phyloP scores from a whole-genome alignment of 106 monocot genomes.

The Apostasia ramifera region DNA sequence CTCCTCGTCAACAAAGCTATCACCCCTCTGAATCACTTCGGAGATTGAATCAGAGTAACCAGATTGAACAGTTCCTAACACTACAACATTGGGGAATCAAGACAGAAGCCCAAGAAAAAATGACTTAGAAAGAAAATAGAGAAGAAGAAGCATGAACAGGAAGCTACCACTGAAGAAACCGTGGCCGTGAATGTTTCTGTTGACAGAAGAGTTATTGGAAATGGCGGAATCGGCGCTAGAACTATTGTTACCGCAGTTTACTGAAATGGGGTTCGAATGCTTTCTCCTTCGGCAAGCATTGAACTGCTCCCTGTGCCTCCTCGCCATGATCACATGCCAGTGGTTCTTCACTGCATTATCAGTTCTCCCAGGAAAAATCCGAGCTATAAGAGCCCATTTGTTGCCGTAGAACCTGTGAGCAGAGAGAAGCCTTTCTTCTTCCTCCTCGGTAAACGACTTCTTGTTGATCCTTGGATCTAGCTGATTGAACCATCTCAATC shows the following conservation, averaged over 20 bases:
- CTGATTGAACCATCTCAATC: constrained; percentile 90
- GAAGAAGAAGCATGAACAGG: neutral
- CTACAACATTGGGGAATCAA: neutral
- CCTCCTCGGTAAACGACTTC: constrained; percentile 57
- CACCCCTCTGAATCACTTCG: constrained; percentile 4
- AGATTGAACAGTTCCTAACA: neutral
- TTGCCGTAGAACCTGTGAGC: constrained; percentile 68
- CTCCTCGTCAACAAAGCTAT: constrained; percentile 10
- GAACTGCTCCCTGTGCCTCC: constrained; percentile 52
- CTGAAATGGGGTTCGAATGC: neutral
- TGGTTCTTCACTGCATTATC: constrained; percentile 92
- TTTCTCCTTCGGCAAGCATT: constrained; percentile 38
- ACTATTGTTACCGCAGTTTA: constrained; percentile 10
- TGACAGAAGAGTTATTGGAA: constrained; percentile 31
- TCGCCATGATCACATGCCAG: constrained; percentile 84
- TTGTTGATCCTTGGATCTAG: constrained; percentile 71
- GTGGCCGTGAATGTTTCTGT: neutral
- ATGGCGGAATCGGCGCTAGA: constrained; percentile 45
- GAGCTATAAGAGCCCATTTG: constrained; percentile 74
- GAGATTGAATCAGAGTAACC: constrained; percentile 21
- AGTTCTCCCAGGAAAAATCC: constrained; percentile 70
- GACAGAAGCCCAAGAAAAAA: neutral
- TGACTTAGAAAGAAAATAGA: neutral
- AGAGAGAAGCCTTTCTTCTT: constrained; percentile 61
- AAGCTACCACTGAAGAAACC: neutral